Conservation (phyloP, 139 green algal genomes). For the Chlamydomonas sp. region DNA sequence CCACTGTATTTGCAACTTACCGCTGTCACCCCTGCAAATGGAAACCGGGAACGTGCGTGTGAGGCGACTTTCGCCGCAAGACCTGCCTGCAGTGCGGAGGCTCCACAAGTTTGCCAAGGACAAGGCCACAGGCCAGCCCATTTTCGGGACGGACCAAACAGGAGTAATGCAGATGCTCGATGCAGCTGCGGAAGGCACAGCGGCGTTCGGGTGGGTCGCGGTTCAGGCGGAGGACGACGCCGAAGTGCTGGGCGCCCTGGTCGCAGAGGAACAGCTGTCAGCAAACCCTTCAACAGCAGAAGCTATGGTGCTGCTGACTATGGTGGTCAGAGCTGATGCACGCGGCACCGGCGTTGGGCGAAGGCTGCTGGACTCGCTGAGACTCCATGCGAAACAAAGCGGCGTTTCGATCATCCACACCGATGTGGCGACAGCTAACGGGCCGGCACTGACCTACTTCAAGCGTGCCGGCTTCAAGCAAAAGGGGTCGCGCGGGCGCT, state of each 20-base stretch:
- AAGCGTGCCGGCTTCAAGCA: conserved; percentile 24
- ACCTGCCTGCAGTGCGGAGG: too few relatives aligned
- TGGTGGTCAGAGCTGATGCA: background rate
- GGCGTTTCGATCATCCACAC: background rate
- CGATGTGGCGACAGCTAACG: conserved; percentile 7
- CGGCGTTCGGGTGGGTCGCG: too few relatives aligned
- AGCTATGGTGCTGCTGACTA: background rate
- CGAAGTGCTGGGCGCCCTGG: conserved; percentile 9
- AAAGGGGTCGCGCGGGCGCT: background rate
- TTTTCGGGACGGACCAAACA: too few relatives aligned
- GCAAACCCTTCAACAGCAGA: background rate
- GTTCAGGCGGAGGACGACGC: background rate
- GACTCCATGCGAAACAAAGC: background rate
- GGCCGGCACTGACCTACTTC: conserved; percentile 9
- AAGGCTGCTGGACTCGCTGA: background rate
- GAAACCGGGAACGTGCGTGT: too few relatives aligned
- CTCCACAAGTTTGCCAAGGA: too few relatives aligned
- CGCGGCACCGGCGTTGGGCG: background rate
- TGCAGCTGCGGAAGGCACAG: background rate
- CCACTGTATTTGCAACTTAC: too few relatives aligned
- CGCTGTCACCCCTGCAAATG: too few relatives aligned
- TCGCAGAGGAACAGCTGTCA: background rate
- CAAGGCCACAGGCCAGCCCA: too few relatives aligned
- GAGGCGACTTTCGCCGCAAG: too few relatives aligned
- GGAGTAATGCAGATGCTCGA: too few relatives aligned